Conservation (phyloP, 2,329 filamentous ascomycete species). For the Stagonosporopsis rhizophila region DNA sequence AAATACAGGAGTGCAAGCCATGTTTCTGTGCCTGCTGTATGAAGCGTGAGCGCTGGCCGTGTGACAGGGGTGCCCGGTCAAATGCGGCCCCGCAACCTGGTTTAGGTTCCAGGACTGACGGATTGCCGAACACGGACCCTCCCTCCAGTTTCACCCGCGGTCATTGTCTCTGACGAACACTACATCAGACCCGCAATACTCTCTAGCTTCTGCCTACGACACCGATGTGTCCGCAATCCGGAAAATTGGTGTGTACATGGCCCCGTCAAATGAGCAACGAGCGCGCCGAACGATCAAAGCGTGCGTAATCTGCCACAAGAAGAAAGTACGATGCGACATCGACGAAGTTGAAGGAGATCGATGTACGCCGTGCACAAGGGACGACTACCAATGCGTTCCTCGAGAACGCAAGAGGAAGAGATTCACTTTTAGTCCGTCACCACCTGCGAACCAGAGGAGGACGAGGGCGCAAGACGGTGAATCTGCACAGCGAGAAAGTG, state of each 20-base stretch:
- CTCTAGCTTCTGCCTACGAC: not conserved
- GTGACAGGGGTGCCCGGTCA: conserved; percentile 5
- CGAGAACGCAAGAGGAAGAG: conserved; percentile 43
- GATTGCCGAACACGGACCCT: conserved; percentile 1
- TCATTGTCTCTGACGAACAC: not conserved
- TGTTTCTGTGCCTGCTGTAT: too few species aligned
- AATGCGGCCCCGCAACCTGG: conserved; percentile 13
- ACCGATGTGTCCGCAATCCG: conserved; percentile 1
- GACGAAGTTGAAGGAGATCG: conserved; percentile 43
- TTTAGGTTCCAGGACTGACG: conserved; percentile 1
- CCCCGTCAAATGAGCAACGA: conserved; percentile 27
- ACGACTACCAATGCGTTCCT: conserved; percentile 43
- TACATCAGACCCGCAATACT: not conserved
- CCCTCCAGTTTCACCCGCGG: conserved; percentile 4
- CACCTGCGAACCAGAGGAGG: conserved; percentile 26
- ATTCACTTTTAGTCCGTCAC: conserved; percentile 43
- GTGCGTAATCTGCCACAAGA: conserved; percentile 55
- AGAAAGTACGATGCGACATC: conserved; percentile 47
- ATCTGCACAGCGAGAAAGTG: conserved; percentile 16
- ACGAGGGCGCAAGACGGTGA: conserved; percentile 23
- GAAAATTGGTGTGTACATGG: conserved; percentile 13
- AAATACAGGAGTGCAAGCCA: too few species aligned
- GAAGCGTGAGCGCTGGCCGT: not conserved
- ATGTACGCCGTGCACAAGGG: conserved; percentile 49
- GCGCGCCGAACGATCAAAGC: conserved; percentile 43